Percentiles rank a stretch among this genome's conserved stretches.
These are phyloP conservation scores for Coemansia sp. DNA, from an alignment of 192 early-diverging fungal species.

Conservation along the genomic window DNA sequence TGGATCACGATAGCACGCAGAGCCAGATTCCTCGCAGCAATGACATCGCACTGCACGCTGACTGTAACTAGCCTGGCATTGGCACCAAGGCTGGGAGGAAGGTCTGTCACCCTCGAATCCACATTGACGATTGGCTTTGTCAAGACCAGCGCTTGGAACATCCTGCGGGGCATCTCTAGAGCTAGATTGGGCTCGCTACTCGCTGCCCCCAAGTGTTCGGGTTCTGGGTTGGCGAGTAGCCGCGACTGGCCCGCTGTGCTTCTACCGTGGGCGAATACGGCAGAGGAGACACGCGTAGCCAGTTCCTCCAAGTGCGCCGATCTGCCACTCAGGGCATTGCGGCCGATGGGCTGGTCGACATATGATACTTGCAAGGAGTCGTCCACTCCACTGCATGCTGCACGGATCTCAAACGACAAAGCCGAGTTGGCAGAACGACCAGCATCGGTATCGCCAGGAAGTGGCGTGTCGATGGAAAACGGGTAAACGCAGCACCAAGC, in stretches of 20 bases:
- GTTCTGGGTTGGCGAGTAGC: background rate
- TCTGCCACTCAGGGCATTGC: conserved; percentile 7
- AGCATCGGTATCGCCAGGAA: background rate
- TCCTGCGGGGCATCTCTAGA: conserved; percentile 11
- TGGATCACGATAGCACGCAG: conserved; percentile 12
- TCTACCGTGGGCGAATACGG: conserved; percentile 14
- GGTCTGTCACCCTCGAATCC: conserved; percentile 13
- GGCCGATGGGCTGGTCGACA: conserved; percentile 6
- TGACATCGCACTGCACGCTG: conserved; percentile 11
- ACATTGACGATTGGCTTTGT: conserved; percentile 28
- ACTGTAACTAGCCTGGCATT: conserved; percentile 33
- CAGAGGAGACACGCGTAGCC: conserved; percentile 25
- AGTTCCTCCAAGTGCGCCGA: conserved; percentile 44
- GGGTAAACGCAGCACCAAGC: conserved; percentile 44
- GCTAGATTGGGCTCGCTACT: background rate
- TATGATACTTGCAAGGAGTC: conserved; percentile 1
- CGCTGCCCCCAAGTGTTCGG: background rate
- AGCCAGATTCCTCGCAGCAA: background rate
- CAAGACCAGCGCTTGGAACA: conserved; percentile 39
- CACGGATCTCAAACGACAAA: conserved; percentile 39
- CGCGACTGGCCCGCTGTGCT: background rate
- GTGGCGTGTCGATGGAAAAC: conserved; percentile 20
- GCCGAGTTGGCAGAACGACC: background rate
- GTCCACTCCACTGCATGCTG: conserved; percentile 12
- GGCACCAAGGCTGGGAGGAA: conserved; percentile 39